phyloP scores from a whole-genome alignment of 306 rosid species.

The Ochetophila trinervis region DNA sequence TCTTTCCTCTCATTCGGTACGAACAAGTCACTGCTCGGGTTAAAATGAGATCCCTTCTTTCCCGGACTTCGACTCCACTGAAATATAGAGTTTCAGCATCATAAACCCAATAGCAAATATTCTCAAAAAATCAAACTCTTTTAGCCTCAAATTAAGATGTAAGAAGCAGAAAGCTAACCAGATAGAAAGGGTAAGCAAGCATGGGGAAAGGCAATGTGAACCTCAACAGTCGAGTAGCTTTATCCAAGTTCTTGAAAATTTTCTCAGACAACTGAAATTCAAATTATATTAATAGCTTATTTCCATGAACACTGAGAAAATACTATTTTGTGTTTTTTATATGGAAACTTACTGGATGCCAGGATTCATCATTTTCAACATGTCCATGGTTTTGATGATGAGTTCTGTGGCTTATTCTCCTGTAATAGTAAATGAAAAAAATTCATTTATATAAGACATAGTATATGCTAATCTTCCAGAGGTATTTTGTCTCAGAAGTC shows the following conservation, averaged over 20 bases:
- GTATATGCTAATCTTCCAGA: background rate
- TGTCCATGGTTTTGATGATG: constrained; percentile 99
- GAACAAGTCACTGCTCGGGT: constrained; percentile 76
- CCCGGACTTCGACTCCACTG: constrained; percentile 97
- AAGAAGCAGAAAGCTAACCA: constrained; percentile 49
- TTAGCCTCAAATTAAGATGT: constrained; percentile 1
- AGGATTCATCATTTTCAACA: constrained; percentile 95
- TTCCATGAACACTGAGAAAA: background rate
- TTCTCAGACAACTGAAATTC: constrained; percentile 71
- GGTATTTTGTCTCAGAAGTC: no score
- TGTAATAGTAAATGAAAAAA: constrained; percentile 15
- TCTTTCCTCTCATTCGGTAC: constrained; percentile 68
- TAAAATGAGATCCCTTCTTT: constrained; percentile 82
- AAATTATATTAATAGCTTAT: constrained; percentile 15
- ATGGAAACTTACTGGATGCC: constrained; percentile 76
- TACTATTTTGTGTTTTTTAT: no score
- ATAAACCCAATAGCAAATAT: background rate
- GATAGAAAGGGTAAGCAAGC: constrained; percentile 92
- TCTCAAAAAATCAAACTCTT: background rate
- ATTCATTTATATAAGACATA: constrained; percentile 1
- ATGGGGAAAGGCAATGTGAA: constrained; percentile 81
- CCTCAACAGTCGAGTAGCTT: constrained; percentile 45
- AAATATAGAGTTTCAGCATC: constrained; percentile 28
- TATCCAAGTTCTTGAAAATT: constrained; percentile 54
- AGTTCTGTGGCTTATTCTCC: constrained; percentile 99